A percentile compares a stretch with the other conserved stretches of the same genome.
Evolutionary conservation across 2,329 filamentous ascomycete species (phyloP).

Genomic region (Ophiostoma fasciatum): DNA sequence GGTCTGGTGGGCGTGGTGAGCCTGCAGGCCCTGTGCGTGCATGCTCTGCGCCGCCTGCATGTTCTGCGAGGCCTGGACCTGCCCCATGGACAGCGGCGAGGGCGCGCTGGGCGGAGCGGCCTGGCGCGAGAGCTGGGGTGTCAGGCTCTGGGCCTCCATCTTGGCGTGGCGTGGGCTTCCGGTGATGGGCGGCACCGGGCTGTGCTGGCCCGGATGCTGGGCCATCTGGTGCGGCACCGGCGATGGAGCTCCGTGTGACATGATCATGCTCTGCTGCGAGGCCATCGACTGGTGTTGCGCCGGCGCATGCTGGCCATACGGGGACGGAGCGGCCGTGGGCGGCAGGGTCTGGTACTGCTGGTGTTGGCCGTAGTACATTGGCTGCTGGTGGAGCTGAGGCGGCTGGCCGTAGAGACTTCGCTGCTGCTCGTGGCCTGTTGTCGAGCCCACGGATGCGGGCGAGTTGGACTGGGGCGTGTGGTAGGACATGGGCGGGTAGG

Average conservation of each 20-base stretch:
- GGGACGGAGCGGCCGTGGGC: slow-evolving; percentile 42
- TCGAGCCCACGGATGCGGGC: slow-evolving; percentile 81
- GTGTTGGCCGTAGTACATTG: slow-evolving; percentile 61
- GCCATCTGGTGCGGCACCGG: slow-evolving; percentile 37
- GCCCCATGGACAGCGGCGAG: slow-evolving; percentile 12
- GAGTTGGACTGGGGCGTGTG: slow-evolving; percentile 93
- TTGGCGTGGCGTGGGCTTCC: slow-evolving; percentile 47
- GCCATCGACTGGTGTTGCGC: slow-evolving; percentile 44
- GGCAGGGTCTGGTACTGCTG: slow-evolving; percentile 52
- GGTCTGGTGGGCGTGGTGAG: slow-evolving; percentile 4
- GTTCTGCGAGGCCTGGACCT: slow-evolving; percentile 8
- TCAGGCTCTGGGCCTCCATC: slow-evolving; percentile 43
- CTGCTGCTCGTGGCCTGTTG: slow-evolving; percentile 79
- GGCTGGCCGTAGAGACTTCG: slow-evolving; percentile 74
- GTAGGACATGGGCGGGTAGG: slow-evolving; percentile 79
- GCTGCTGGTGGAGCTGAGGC: slow-evolving; percentile 60
- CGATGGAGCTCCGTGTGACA: slow-evolving; percentile 40
- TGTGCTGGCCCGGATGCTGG: slow-evolving; percentile 44
- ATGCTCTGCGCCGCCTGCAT: slow-evolving; percentile 27
- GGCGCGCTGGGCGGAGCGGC: slow-evolving; percentile 21
- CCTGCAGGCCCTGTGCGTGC: slow-evolving; percentile 14
- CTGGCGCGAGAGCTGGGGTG: slow-evolving; percentile 45
- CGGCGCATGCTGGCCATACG: slow-evolving; percentile 44
- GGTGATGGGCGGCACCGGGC: slow-evolving; percentile 39
- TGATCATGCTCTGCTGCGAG: slow-evolving; percentile 51